Percentiles rank a stretch among this genome's conserved stretches.
Evolutionary conservation across 768 basidiomycete species (phyloP).

Genomic region (Phanerodontia chrysosporium): DNA sequence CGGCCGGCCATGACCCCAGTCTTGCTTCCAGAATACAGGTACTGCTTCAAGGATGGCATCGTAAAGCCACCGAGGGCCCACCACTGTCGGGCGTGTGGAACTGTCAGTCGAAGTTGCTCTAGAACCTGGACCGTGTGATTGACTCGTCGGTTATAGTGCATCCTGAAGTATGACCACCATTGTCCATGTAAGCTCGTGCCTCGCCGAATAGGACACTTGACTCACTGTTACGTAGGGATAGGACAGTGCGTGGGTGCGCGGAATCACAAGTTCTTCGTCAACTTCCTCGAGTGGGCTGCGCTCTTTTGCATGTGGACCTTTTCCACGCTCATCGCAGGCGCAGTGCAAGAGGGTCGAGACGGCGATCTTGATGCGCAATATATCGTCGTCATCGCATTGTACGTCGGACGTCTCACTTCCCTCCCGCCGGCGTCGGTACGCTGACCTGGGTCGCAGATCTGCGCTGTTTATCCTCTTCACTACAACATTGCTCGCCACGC

Average conservation of each 20-base stretch:
- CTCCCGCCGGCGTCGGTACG: not conserved
- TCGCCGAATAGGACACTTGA: not conserved
- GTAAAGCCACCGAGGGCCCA: conserved; percentile 74
- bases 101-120: conserved; percentile 39
- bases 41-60: conserved; percentile 58
- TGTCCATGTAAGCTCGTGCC: conserved; percentile 66
- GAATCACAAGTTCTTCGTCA: conserved; percentile 92
- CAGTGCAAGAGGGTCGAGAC: conserved; percentile 29
- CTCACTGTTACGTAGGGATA: conserved; percentile 52
- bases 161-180: conserved; percentile 84
- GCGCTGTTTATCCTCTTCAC: conserved; percentile 76
- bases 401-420: conserved; percentile 29
- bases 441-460: conserved; percentile 38
- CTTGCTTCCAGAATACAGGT: conserved; percentile 60
- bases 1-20: conserved; percentile 40
- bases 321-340: conserved; percentile 53
- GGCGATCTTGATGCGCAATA: conserved; percentile 55
- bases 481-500: conserved; percentile 46
- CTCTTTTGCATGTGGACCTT: conserved; percentile 63
- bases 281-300: conserved; percentile 64
- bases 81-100: conserved; percentile 82
- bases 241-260: conserved; percentile 92
- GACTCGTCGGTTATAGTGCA: conserved; percentile 46
- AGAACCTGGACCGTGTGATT: not conserved
- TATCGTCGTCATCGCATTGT: conserved; percentile 74